phyloP scores from a whole-genome alignment of 805 yeast species.

The Zygosaccharomyces bailii region DNA sequence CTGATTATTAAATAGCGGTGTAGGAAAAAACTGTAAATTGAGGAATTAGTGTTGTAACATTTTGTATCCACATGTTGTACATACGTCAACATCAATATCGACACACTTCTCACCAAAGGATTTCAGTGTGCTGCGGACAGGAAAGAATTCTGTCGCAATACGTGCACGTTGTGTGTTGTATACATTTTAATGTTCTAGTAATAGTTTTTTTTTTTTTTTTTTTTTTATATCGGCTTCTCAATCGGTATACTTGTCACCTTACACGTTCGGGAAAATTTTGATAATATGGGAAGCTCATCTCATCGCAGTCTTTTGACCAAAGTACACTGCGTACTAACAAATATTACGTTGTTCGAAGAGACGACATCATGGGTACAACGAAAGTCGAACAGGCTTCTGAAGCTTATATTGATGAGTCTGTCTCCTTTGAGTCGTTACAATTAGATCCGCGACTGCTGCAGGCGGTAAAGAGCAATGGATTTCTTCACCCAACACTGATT shows the following conservation, averaged over 20 bases:
- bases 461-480: slow-evolving; percentile 78
- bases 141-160: too few species aligned
- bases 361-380: slow-evolving; percentile 21
- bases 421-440: slow-evolving; percentile 69
- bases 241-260: slow-evolving; percentile 6
- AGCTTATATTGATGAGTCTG: slow-evolving; percentile 67
- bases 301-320: slow-evolving; percentile 21
- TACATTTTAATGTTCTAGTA: too few species aligned
- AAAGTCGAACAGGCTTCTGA: slow-evolving; percentile 48
- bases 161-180: too few species aligned
- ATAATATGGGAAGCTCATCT: slow-evolving; percentile 27
- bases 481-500: slow-evolving; percentile 81
- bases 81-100: too few species aligned
- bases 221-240: not conserved
- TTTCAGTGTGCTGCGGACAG: too few species aligned
- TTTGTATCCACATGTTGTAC: too few species aligned
- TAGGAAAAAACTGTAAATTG: not conserved
- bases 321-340: not conserved
- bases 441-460: slow-evolving; percentile 81
- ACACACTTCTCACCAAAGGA: too few species aligned
- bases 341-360: not conserved
- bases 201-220: not conserved
- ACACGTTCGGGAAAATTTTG: slow-evolving; percentile 11
- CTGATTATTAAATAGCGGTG: slow-evolving; percentile 34
- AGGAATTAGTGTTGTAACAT: too few species aligned